Percentiles rank a stretch among this genome's conserved stretches.
phyloP scores from a whole-genome alignment of 1,284 basidiomycete genomes.

The Boletus sp. region DNA sequence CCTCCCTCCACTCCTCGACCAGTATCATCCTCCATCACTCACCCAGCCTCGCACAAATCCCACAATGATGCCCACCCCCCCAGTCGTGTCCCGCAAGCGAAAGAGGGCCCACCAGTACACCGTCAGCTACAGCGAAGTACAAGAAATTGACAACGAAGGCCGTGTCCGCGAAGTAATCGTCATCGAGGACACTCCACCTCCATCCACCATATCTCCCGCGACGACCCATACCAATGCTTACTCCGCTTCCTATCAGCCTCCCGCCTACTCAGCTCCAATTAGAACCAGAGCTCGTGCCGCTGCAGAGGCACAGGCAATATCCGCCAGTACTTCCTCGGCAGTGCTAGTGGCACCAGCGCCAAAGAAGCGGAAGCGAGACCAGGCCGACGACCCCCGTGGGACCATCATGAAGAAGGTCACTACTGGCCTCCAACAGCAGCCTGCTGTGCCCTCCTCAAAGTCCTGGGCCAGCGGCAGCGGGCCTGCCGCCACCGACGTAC shows the following conservation, averaged over 20 bases:
- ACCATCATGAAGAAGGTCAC: slow-evolving; percentile 57
- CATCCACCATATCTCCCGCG: slow-evolving; percentile 70
- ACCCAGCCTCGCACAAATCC: slow-evolving; percentile 34
- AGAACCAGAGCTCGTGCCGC: slow-evolving; percentile 77
- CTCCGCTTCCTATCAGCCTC: slow-evolving; percentile 75
- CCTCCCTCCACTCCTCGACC: slow-evolving; percentile 52
- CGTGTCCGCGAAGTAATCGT: slow-evolving; percentile 78
- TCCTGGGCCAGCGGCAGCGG: slow-evolving; percentile 62
- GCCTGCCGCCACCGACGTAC: slow-evolving; percentile 58
- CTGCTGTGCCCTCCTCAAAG: slow-evolving; percentile 46
- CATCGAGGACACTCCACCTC: slow-evolving; percentile 81
- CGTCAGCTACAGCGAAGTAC: slow-evolving; percentile 78
- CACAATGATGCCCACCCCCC: slow-evolving; percentile 59
- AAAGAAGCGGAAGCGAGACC: slow-evolving; percentile 77
- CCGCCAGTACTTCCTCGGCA: slow-evolving; percentile 59
- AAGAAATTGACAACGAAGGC: slow-evolving; percentile 74
- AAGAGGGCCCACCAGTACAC: slow-evolving; percentile 75
- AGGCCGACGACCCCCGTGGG: slow-evolving; percentile 62
- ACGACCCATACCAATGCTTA: slow-evolving; percentile 61
- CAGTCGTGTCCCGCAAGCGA: slow-evolving; percentile 69
- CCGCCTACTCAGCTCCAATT: slow-evolving; percentile 65
- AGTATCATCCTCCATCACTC: slow-evolving; percentile 52
- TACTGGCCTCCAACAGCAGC: slow-evolving; percentile 44
- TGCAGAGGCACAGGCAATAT: slow-evolving; percentile 71
- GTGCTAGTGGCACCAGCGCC: slow-evolving; percentile 55